Percentiles rank a stretch among this genome's conserved stretches.
phyloP scores from a whole-genome alignment of 139 green algal genomes.

The Chlamydomonas sp. region DNA sequence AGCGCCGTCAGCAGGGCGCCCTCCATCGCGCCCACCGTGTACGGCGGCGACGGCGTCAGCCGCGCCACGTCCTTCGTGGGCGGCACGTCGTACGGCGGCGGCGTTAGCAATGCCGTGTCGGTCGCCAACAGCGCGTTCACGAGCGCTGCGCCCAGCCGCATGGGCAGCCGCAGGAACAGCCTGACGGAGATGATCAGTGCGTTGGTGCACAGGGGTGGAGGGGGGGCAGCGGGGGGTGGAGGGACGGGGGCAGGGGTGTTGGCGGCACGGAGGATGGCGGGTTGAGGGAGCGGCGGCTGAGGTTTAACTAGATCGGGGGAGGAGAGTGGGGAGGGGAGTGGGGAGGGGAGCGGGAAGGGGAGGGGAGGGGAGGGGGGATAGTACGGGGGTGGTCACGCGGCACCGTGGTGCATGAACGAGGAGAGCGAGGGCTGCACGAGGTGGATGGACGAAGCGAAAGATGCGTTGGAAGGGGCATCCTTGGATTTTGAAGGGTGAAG shows the following conservation, averaged over 20 bases:
- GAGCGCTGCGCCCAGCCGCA: not conserved
- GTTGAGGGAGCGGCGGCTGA: not conserved
- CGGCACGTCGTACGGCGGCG: not conserved
- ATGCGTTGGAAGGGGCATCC: too few species aligned
- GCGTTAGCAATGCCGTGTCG: not conserved
- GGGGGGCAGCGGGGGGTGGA: not conserved
- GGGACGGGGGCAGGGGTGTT: not conserved
- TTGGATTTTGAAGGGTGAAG: too few species aligned
- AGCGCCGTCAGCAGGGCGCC: not conserved
- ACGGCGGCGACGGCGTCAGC: constrained; percentile 1
- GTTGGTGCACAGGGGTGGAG: not conserved
- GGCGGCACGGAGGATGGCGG: not conserved
- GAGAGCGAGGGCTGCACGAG: too few species aligned
- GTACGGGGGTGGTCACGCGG: too few species aligned
- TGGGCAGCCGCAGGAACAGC: not conserved
- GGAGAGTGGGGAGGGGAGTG: too few species aligned
- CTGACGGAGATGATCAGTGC: not conserved
- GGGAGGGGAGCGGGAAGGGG: too few species aligned
- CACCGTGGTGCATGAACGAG: too few species aligned
- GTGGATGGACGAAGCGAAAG: too few species aligned
- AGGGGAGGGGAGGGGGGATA: too few species aligned
- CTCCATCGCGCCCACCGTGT: not conserved
- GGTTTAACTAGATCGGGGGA: not conserved
- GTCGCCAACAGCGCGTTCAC: not conserved
- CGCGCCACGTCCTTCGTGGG: not conserved